phyloP scores from a whole-genome alignment of 1,284 basidiomycete species.

The Pseudozyma hubeiensis region DNA sequence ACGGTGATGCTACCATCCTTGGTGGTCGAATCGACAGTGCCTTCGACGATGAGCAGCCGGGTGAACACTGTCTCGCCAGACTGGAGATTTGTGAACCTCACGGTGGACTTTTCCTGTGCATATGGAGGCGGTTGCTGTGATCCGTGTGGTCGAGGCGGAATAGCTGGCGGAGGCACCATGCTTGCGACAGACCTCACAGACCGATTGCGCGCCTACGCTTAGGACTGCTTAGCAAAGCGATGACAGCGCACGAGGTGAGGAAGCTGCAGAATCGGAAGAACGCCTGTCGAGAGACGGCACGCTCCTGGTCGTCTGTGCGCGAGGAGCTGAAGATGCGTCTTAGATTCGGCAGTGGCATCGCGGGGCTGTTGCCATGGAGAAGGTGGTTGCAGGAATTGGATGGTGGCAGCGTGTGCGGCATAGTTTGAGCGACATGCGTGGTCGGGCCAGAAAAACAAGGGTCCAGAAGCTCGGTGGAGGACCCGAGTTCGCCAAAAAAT shows the following conservation, averaged over 20 bases:
- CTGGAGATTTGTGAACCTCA: constrained; percentile 32
- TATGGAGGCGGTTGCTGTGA: background rate
- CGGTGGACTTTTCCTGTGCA: background rate
- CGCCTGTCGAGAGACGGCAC: constrained; percentile 59
- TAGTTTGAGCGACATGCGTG: too few species aligned
- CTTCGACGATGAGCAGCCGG: constrained; percentile 40
- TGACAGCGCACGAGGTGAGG: constrained; percentile 58
- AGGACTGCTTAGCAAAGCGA: constrained; percentile 59
- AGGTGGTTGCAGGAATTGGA: background rate
- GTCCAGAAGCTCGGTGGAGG: background rate
- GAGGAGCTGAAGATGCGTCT: constrained; percentile 62
- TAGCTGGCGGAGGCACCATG: background rate
- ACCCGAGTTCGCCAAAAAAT: background rate
- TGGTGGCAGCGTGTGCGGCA: background rate
- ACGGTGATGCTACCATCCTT: constrained; percentile 18
- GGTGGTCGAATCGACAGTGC: constrained; percentile 4
- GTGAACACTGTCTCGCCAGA: constrained; percentile 31
- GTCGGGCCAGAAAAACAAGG: background rate
- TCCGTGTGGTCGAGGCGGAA: constrained; percentile 5
- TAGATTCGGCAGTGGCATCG: constrained; percentile 60
- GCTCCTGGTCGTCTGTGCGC: constrained; percentile 56
- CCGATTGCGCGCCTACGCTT: constrained; percentile 50
- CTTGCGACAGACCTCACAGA: constrained; percentile 7
- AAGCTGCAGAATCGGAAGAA: constrained; percentile 65
- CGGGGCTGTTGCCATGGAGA: constrained; percentile 1